These are phyloP conservation scores for Xylariales sp. DNA, from an alignment of 2,329 filamentous ascomycete genomes.

Conservation along the genomic window DNA sequence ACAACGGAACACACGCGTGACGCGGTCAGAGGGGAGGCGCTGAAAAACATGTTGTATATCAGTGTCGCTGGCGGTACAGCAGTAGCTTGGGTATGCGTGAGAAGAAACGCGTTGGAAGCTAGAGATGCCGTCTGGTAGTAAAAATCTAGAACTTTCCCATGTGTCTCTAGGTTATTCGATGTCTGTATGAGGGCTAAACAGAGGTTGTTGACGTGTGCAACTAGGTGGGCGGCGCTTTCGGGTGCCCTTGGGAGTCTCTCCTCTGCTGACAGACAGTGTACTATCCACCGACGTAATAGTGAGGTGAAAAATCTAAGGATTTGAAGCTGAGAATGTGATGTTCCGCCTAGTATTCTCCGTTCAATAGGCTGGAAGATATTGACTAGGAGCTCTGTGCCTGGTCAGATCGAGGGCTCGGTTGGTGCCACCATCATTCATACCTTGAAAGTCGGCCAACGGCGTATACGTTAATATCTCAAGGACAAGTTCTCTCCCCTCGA, in stretches of 20 bases:
- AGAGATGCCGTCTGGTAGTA: slow-evolving; percentile 71
- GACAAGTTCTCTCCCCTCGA: slow-evolving; percentile 63
- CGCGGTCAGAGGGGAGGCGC: slow-evolving; percentile 69
- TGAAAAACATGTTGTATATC: slow-evolving; percentile 78
- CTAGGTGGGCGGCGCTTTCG: slow-evolving; percentile 55
- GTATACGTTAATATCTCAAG: slow-evolving; percentile 68
- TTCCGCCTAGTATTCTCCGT: slow-evolving; percentile 60
- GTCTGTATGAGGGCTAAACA: slow-evolving; percentile 70
- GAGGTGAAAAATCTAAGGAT: slow-evolving; percentile 75
- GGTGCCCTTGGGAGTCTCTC: slow-evolving; percentile 52
- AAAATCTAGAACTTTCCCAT: slow-evolving; percentile 74
- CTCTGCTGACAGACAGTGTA: slow-evolving; percentile 56
- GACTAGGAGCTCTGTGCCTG: slow-evolving; percentile 60
- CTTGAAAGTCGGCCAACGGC: slow-evolving; percentile 66
- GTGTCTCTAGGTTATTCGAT: slow-evolving; percentile 55
- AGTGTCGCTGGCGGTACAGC: slow-evolving; percentile 74
- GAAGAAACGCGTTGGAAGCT: slow-evolving; percentile 63
- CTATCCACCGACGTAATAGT: slow-evolving; percentile 71
- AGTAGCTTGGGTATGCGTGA: slow-evolving; percentile 67
- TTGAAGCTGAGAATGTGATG: slow-evolving; percentile 63
- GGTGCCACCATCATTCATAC: slow-evolving; percentile 52
- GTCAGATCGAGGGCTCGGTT: slow-evolving; percentile 41
- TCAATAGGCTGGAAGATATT: slow-evolving; percentile 66
- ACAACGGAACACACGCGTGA: slow-evolving; percentile 78
- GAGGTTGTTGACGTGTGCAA: slow-evolving; percentile 65